phyloP scores from a whole-genome alignment of 768 basidiomycete genomes.

The Tulasnella sp. region DNA sequence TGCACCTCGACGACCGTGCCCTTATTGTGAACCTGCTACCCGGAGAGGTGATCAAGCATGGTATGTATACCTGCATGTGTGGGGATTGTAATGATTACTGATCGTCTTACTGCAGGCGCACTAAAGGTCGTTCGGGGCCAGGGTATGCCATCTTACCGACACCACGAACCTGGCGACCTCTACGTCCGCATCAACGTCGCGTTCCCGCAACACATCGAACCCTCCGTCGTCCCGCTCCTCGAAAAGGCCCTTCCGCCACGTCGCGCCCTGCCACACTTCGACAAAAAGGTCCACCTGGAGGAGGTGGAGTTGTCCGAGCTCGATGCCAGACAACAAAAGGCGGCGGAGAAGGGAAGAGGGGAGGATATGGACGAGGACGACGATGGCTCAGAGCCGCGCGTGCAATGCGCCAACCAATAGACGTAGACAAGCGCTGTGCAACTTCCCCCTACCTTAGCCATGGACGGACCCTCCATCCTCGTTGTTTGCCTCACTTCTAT shows the following conservation, averaged over 20 bases:
- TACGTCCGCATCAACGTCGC: conserved; percentile 74
- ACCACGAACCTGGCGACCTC: conserved; percentile 92
- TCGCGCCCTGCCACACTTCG: conserved; percentile 47
- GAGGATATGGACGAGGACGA: conserved; percentile 88
- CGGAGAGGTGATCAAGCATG: conserved; percentile 87
- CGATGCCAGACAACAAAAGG: conserved; percentile 47
- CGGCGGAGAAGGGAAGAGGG: conserved; percentile 35
- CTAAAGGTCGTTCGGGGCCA: conserved; percentile 86
- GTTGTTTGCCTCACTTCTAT: too few species aligned
- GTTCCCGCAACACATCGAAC: conserved; percentile 77
- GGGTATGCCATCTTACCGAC: conserved; percentile 97
- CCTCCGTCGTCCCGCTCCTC: conserved; percentile 52
- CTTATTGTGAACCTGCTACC: conserved; percentile 72
- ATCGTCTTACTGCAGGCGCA: conserved; percentile 41
- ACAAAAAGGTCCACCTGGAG: conserved; percentile 59
- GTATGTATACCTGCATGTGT: conserved; percentile 37
- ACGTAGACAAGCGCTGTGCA: too few species aligned
- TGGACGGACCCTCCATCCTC: too few species aligned
- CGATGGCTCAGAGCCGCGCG: conserved; percentile 59
- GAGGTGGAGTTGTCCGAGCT: conserved; percentile 75
- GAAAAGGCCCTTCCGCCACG: conserved; percentile 81
- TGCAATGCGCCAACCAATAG: conserved; percentile 90
- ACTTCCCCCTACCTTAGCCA: neutral
- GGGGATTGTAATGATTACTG: neutral
- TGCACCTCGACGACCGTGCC: conserved; percentile 86